phyloP scores from a whole-genome alignment of 139 green algal species.

The Coccomyxa sp. region DNA sequence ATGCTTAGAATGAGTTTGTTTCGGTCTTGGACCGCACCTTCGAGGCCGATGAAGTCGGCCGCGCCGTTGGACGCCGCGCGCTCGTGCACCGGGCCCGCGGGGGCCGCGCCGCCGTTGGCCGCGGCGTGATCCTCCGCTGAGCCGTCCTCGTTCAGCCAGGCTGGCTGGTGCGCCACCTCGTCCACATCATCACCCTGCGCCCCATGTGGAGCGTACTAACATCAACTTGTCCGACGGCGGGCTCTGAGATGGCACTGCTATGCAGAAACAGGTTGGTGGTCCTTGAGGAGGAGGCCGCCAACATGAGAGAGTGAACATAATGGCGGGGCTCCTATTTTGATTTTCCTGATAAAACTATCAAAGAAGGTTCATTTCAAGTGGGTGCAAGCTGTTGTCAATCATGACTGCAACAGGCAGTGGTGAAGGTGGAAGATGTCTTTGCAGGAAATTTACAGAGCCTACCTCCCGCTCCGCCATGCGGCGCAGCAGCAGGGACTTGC shows the following conservation, averaged over 20 bases:
- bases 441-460: not conserved
- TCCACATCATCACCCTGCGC: constrained; percentile 33
- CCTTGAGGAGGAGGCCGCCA: too few relatives aligned
- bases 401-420: too few relatives aligned
- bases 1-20: not conserved
- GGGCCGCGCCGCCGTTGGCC: not conserved
- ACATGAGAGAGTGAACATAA: too few relatives aligned
- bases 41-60: constrained; percentile 24
- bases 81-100: not conserved
- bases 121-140: constrained; percentile 1
- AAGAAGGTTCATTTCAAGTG: too few relatives aligned
- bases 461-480: constrained; percentile 56
- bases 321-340: too few relatives aligned
- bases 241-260: too few relatives aligned
- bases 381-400: too few relatives aligned
- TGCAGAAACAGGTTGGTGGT: too few relatives aligned
- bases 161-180: constrained; percentile 35
- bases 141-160: constrained; percentile 30
- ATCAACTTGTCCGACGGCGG: too few relatives aligned
- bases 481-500: constrained; percentile 66
- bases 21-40: not conserved
- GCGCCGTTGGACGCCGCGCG: not conserved
- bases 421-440: too few relatives aligned
- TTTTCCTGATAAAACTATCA: too few relatives aligned
- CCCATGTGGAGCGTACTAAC: not conserved